Base-by-base conservation (phyloP, 225 moss, liverwort and hornwort species). In the Lunularia cruciata region DNA sequence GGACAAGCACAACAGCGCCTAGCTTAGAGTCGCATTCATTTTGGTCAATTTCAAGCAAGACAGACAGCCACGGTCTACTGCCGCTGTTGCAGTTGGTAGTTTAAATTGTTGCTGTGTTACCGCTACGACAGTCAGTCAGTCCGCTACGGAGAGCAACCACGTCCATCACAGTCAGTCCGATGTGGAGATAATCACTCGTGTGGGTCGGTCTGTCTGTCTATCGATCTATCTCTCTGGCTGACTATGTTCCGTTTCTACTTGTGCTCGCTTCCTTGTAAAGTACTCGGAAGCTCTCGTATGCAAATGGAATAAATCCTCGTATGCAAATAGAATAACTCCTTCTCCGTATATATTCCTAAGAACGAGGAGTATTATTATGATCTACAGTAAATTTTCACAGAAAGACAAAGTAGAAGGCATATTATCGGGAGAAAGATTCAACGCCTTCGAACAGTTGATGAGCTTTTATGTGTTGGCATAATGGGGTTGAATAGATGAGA, bases 171-270 rank as follows among this genome's bases (percentile, higher is more conserved):
- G 22, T 52, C 52, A 22, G 12, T 52, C 23, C 52, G 12, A 23
- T n/a, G n/a, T n/a, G n/a, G n/a, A n/a, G n/a, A 52, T 52, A 52
- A 52, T 52, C 9, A 52, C 52, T 52, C 23, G 52, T 52, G 52
- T 52, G 52, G 52, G 23, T 52, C 52, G 23, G 52, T 23, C 52
- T 23, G 26, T 8, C 23, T 52, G 23, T 52, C 52, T 52, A 23
- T 22, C 52, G 23, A 52, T n/a, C n/a, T n/a, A n/a, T n/a, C 52
- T 23, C 23, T 52, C 6, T 3, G 15, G 52, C 52, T 8, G 15
- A 52, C 3, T 52, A 26, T 12, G n/a, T n/a, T n/a, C n/a, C n/a
- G n/a, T n/a, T n/a, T n/a, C n/a, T n/a, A n/a, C n/a, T n/a, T n/a
- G n/a, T n/a, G n/a, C n/a, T n/a, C n/a, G n/a, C n/a, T n/a, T n/a